Conservation (phyloP, 164 flowering plant genomes). For the Platanus orientalis region DNA sequence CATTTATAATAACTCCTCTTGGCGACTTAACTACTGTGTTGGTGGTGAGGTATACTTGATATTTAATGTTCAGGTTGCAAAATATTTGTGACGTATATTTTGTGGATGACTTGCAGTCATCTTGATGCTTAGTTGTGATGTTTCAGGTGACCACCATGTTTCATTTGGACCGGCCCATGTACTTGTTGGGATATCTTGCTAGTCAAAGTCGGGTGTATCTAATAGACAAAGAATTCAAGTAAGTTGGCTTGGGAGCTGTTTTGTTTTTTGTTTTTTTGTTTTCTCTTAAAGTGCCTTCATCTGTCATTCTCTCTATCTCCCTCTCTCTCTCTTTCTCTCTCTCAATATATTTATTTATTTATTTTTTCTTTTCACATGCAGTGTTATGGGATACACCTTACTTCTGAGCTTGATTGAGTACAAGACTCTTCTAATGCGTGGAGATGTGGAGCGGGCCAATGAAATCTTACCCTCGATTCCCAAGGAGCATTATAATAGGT, state of each 20-base stretch:
- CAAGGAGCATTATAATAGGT: constrained; percentile 95
- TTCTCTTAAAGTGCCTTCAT: neutral
- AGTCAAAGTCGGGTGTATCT: constrained; percentile 93
- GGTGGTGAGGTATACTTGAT: constrained; percentile 88
- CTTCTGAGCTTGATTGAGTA: constrained; percentile 96
- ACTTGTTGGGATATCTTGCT: constrained; percentile 94
- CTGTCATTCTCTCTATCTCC: too few species aligned
- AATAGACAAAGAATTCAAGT: constrained; percentile 99
- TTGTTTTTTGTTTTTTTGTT: too few species aligned
- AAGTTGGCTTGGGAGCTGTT: constrained; percentile 28
- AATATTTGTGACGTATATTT: neutral
- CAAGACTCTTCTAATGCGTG: constrained; percentile 99
- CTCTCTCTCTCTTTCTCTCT: neutral
- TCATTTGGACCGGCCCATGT: constrained; percentile 99
- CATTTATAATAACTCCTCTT: constrained; percentile 85
- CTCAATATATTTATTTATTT: neutral
- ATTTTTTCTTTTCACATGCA: constrained; percentile 25
- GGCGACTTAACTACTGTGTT: constrained; percentile 97
- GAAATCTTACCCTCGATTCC: constrained; percentile 86
- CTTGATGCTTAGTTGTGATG: neutral
- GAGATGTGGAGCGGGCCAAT: constrained; percentile 81
- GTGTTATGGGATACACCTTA: constrained; percentile 90
- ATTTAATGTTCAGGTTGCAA: neutral
- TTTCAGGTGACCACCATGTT: constrained; percentile 95
- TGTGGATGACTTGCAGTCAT: neutral